These are phyloP conservation scores for Schizopora paradoxa DNA, from an alignment of 1,284 basidiomycete genomes.

Conservation along the genomic window DNA sequence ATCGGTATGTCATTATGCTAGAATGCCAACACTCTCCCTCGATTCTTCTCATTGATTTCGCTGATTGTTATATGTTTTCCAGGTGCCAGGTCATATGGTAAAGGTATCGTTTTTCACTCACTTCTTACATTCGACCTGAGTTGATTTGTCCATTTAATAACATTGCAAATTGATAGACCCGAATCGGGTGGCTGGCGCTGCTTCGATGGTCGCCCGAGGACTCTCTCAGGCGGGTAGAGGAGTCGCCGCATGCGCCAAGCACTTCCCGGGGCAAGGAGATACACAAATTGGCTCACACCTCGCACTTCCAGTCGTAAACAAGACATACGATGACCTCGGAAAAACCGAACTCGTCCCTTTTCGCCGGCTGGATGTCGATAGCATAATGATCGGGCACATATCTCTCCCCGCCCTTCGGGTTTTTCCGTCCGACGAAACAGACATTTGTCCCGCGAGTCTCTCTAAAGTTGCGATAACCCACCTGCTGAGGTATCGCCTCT, in stretches of 20 bases:
- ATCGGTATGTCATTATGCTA: constrained; percentile 48
- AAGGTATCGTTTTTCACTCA: constrained; percentile 41
- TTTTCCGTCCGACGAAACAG: constrained; percentile 2
- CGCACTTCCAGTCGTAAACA: constrained; percentile 53
- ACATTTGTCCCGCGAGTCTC: constrained; percentile 54
- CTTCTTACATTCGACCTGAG: too few species aligned
- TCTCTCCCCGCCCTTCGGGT: constrained; percentile 42
- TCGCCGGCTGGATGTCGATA: constrained; percentile 42
- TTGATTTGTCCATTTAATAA: background rate
- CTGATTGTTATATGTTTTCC: constrained; percentile 3
- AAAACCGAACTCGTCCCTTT: constrained; percentile 57
- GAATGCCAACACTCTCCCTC: too few species aligned
- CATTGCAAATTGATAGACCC: constrained; percentile 41
- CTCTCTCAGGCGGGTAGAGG: constrained; percentile 39
- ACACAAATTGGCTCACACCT: constrained; percentile 67
- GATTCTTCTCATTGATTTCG: background rate
- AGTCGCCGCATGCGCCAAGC: constrained; percentile 61
- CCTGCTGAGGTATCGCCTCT: constrained; percentile 44
- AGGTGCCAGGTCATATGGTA: constrained; percentile 68
- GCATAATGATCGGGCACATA: constrained; percentile 69
- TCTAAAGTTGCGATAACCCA: constrained; percentile 46
- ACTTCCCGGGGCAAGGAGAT: constrained; percentile 71
- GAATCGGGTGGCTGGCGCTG: constrained; percentile 42
- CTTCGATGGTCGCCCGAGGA: constrained; percentile 42
- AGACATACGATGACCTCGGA: constrained; percentile 37